phyloP scores from a whole-genome alignment of 116 monocot genomes.

The Zostera marina region DNA sequence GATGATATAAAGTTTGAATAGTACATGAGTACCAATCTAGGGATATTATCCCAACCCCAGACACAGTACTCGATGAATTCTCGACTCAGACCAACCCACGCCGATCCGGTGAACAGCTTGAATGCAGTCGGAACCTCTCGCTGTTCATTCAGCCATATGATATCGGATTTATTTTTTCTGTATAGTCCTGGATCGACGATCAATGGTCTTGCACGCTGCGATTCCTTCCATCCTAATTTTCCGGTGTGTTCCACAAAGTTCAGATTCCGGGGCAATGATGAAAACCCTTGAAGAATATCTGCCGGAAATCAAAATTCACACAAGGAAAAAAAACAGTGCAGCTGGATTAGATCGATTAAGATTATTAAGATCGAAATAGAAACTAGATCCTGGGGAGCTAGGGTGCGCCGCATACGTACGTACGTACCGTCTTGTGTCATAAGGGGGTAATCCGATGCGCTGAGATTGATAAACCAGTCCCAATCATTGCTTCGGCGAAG shows the following conservation, averaged over 20 bases:
- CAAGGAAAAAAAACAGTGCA: background rate
- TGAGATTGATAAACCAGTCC: conserved; percentile 96
- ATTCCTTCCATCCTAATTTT: conserved; percentile 36
- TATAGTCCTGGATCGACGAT: conserved; percentile 42
- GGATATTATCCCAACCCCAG: conserved; percentile 19
- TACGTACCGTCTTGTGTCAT: conserved; percentile 62
- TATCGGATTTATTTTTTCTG: conserved; percentile 9
- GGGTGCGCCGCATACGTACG: background rate
- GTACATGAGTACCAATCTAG: conserved; percentile 12
- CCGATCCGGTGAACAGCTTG: conserved; percentile 25
- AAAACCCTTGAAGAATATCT: conserved; percentile 31
- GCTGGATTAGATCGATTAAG: background rate
- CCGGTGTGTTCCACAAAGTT: conserved; percentile 51
- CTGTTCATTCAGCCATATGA: conserved; percentile 12
- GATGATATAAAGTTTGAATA: conserved; percentile 16
- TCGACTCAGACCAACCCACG: conserved; percentile 7
- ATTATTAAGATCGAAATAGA: background rate
- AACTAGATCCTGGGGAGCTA: too few relatives aligned
- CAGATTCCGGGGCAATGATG: conserved; percentile 32
- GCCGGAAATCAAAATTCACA: background rate
- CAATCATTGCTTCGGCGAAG: conserved; percentile 41
- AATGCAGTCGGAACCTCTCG: conserved; percentile 22
- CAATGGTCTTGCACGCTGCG: conserved; percentile 31
- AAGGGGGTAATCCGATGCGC: conserved; percentile 77
- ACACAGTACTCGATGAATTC: conserved; percentile 14